A percentile compares a stretch with the other conserved stretches of the same genome.
These are phyloP conservation scores for Talaromyces wortmannii DNA, from an alignment of 495 filamentous ascomycete genomes.

Conservation along the genomic window DNA sequence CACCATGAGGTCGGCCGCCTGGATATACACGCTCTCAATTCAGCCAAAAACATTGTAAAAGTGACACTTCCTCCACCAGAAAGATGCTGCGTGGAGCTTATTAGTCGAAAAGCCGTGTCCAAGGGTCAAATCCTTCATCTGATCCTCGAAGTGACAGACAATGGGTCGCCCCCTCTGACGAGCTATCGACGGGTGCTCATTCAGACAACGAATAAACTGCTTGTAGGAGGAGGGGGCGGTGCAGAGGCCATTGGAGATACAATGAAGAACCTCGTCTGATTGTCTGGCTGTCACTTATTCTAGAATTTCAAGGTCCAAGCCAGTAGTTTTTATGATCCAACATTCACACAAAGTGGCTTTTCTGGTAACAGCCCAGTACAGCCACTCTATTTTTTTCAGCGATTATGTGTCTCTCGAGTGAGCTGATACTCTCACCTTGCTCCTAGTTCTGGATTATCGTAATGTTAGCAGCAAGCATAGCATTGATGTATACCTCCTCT, in stretches of 20 bases:
- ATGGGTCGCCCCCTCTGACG: conserved; percentile 22
- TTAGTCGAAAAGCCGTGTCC: conserved; percentile 13
- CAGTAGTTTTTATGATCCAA: too few relatives aligned
- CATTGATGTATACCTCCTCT: too few relatives aligned
- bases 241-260: not conserved
- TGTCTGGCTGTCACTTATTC: too few relatives aligned
- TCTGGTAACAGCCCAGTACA: too few relatives aligned
- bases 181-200: conserved; percentile 34
- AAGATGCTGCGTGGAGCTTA: conserved; percentile 23
- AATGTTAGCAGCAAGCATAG: too few relatives aligned
- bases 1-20: conserved; percentile 27
- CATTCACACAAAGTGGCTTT: too few relatives aligned
- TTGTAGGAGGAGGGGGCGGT: not conserved
- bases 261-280: not conserved
- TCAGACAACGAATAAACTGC: conserved; percentile 20
- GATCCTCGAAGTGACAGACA: conserved; percentile 33
- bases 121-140: conserved; percentile 28
- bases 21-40: conserved; percentile 17
- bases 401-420: too few relatives aligned
- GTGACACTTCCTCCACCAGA: conserved; percentile 26
- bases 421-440: too few relatives aligned
- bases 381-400: too few relatives aligned
- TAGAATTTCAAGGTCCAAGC: too few relatives aligned
- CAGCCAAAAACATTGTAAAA: conserved; percentile 15
- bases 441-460: too few relatives aligned